phyloP scores from a whole-genome alignment of 2,329 filamentous ascomycete genomes.

The Fusarium buxicola region DNA sequence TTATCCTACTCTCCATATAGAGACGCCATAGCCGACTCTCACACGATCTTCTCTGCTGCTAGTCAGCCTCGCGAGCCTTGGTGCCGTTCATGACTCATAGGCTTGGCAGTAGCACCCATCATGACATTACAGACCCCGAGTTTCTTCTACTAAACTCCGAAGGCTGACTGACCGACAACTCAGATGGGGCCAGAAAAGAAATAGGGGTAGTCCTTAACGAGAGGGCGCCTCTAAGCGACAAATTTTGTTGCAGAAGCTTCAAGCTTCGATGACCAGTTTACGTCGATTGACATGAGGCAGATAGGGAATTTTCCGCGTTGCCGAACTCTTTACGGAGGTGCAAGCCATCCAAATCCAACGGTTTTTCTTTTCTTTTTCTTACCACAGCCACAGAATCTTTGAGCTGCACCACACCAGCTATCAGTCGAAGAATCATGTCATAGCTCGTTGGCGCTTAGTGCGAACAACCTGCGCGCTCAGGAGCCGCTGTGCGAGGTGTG shows the following conservation, averaged over 20 bases:
- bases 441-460: slow-evolving; percentile 17
- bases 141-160: not conserved
- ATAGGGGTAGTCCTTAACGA: slow-evolving; percentile 27
- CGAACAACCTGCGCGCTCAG: slow-evolving; percentile 20
- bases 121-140: slow-evolving; percentile 11
- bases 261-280: slow-evolving; percentile 1
- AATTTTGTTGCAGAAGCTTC: slow-evolving; percentile 11
- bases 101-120: slow-evolving; percentile 6
- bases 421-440: slow-evolving; percentile 35
- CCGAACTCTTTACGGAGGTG: no score
- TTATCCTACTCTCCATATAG: not conserved
- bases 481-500: slow-evolving; percentile 29
- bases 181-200: slow-evolving; percentile 16
- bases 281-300: not conserved
- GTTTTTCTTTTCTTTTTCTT: slow-evolving; percentile 1
- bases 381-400: slow-evolving; percentile 2
- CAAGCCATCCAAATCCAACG: no score
- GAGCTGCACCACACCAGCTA: slow-evolving; percentile 16
- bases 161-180: slow-evolving; percentile 5
- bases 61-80: slow-evolving; percentile 12
- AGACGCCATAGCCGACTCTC: not conserved
- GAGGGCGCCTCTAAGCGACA: slow-evolving; percentile 3
- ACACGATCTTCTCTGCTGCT: not conserved
- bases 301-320: not conserved
- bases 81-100: slow-evolving; percentile 15